These are phyloP conservation scores for Trametes sp. DNA, from an alignment of 1,284 basidiomycete genomes.

Conservation along the genomic window DNA sequence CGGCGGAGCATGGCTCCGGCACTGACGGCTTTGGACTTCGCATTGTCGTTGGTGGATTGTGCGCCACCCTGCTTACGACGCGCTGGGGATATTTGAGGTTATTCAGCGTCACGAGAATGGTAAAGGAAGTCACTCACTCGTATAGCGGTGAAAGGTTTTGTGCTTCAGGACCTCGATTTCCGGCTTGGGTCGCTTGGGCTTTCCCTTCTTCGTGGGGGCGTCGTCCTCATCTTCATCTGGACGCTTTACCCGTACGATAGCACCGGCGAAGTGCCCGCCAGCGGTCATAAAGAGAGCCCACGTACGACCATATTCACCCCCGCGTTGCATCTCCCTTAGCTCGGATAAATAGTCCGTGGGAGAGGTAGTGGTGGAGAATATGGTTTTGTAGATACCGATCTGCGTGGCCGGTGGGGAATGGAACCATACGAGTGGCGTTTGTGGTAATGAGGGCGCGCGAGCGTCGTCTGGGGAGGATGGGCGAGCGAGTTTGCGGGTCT, in stretches of 20 bases:
- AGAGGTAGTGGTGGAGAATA: conserved; percentile 63
- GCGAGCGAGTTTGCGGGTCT: conserved; percentile 57
- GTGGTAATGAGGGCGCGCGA: conserved; percentile 53
- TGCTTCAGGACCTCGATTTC: conserved; percentile 86
- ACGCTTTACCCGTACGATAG: conserved; percentile 78
- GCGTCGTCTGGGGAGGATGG: conserved; percentile 55
- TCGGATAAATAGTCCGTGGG: conserved; percentile 58
- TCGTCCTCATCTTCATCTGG: conserved; percentile 55
- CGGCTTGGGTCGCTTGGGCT: conserved; percentile 64
- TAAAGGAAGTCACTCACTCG: conserved; percentile 64
- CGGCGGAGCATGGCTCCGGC: conserved; percentile 95
- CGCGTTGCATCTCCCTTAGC: conserved; percentile 73
- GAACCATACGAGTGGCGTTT: conserved; percentile 90
- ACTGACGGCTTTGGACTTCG: conserved; percentile 92
- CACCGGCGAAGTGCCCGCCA: conserved; percentile 97
- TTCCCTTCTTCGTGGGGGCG: conserved; percentile 58
- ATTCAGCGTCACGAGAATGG: conserved; percentile 5
- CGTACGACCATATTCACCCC: conserved; percentile 69
- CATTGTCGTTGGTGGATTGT: conserved; percentile 92
- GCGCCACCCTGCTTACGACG: conserved; percentile 98
- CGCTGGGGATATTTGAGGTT: conserved; percentile 71
- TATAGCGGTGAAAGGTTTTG: conserved; percentile 99
- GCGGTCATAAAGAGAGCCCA: conserved; percentile 98
- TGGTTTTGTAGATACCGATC: conserved; percentile 85
- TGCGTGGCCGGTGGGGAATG: conserved; percentile 86